Percentiles rank a stretch among this genome's conserved stretches.
These are phyloP conservation scores for Beauveria varroae DNA, from an alignment of 2,329 filamentous ascomycete genomes.

Conservation along the genomic window DNA sequence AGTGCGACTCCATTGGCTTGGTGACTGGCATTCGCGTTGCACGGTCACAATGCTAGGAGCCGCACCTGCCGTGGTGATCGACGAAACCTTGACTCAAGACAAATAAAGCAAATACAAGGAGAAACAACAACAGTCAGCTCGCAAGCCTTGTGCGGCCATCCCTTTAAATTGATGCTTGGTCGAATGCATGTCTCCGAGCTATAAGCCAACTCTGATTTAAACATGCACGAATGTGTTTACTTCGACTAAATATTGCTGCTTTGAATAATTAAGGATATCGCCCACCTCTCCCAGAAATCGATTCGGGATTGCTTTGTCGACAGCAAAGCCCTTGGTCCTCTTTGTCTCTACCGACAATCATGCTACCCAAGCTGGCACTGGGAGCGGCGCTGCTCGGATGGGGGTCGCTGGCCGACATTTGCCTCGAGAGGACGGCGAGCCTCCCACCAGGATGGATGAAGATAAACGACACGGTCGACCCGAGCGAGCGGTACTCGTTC, in stretches of 20 bases:
- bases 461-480: slow-evolving; percentile 16
- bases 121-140: neutral
- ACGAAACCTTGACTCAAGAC: neutral
- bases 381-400: slow-evolving; percentile 6
- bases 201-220: too few relatives aligned
- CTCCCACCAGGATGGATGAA: slow-evolving; percentile 11
- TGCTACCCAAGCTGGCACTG: slow-evolving; percentile 1
- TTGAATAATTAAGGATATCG: neutral
- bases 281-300: neutral
- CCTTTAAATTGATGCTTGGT: neutral
- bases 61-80: neutral
- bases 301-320: neutral
- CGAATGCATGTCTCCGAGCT: neutral
- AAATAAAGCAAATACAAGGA: neutral
- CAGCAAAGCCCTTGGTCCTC: too few relatives aligned
- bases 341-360: neutral
- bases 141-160: neutral
- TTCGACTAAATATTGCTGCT: neutral
- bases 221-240: neutral
- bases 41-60: neutral
- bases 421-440: slow-evolving; percentile 6
- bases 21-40: neutral
- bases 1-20: neutral
- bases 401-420: slow-evolving; percentile 3
- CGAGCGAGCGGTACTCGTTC: slow-evolving; percentile 16